Evolutionary conservation across 768 basidiomycete genomes (phyloP), one percentile per base, ranked within the genome.

Genomic region (Lactarius hatsudake): DNA sequence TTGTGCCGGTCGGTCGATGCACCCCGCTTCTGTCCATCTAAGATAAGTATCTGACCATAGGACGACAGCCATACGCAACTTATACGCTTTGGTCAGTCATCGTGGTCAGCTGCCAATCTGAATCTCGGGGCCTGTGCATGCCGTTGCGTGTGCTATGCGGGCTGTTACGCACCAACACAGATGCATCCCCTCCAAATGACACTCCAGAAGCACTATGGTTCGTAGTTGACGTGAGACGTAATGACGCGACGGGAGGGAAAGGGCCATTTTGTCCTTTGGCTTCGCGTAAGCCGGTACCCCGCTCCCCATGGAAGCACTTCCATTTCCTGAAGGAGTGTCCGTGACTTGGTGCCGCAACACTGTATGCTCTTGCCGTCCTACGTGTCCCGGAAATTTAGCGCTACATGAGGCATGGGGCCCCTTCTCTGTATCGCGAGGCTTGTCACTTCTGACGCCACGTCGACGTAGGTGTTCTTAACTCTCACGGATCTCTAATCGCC

Each of bases 191-290:
- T 34, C 13, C 36, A 34, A 42, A 43, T 54, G 62, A 67, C 36
- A 59, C 38, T 59, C 61, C 51, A 48, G 61, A 62, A 58, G 56
- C 61, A 15, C 23, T 54, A 38, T 58, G 26, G 36, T 55, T 20
- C 13, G 12, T 15, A 32, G 48, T 42, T 64, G 51, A 64, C 34
- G 34, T 59, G 40, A 67, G 51, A 67, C 61, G 66, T 67, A 63
- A 67, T 67, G 57, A 67, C 23, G 32, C 48, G 13, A 62, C 62
- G 30, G 48, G 56, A 6, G 23, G 38, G 20, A 43, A 55, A 45
- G 53, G 20, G 23, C 66, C 58, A 58, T 18, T 38, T 20, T 60
- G 59, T 38, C 51, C 32, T 60, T 60, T 45, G 4, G 23, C 51
- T 26, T 68, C 43, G 53, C 62, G 53, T 68, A 68, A 64, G 59